phyloP scores from a whole-genome alignment of 495 filamentous ascomycete genomes.

The Podospora pseudocomata region DNA sequence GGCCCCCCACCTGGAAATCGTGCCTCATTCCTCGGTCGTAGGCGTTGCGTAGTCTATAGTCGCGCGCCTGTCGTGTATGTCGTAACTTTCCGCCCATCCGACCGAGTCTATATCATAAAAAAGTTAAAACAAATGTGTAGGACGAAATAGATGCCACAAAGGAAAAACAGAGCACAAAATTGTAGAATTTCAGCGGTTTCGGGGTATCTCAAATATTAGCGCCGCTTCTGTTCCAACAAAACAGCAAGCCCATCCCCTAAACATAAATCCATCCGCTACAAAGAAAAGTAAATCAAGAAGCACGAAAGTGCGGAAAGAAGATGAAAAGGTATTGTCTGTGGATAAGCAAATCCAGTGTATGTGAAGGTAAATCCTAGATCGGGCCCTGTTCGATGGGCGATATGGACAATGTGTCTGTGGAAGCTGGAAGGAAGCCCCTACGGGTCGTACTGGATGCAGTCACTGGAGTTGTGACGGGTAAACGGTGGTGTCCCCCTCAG shows the following conservation, averaged over 20 bases:
- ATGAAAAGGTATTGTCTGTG: not conserved
- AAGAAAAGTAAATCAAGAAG: not conserved
- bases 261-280: constrained; percentile 3
- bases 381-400: not conserved
- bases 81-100: constrained; percentile 5
- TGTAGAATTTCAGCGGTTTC: constrained; percentile 4
- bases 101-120: constrained; percentile 13
- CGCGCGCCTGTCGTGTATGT: constrained; percentile 17
- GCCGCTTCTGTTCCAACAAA: not conserved
- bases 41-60: not conserved
- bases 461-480: constrained; percentile 42
- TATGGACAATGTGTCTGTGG: not conserved
- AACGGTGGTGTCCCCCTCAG: constrained; percentile 48
- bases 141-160: constrained; percentile 7
- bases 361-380: not conserved
- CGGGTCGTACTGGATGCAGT: constrained; percentile 5
- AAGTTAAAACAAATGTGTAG: constrained; percentile 8
- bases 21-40: constrained; percentile 20
- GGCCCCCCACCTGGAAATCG: not conserved
- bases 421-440: not conserved
- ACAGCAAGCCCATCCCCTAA: constrained; percentile 1
- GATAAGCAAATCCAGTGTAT: not conserved
- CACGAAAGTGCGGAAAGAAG: not conserved
- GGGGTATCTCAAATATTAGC: constrained; percentile 23
- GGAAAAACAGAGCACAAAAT: constrained; percentile 1